Conservation (phyloP, 2,329 filamentous ascomycete genomes). For the Exophiala lecanii-corni region DNA sequence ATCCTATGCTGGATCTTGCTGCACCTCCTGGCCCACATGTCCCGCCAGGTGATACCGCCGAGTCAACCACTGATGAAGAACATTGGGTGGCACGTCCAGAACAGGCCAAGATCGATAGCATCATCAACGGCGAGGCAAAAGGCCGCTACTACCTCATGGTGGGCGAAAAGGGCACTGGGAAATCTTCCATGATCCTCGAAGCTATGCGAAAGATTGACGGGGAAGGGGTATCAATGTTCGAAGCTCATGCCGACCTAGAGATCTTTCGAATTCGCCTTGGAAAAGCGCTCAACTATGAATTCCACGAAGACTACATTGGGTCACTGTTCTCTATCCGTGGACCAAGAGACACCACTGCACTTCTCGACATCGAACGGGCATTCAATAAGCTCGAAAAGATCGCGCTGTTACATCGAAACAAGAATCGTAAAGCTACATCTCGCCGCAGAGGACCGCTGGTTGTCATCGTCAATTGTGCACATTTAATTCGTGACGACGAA, state of each 20-base stretch:
- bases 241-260: conserved; percentile 90
- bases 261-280: conserved; percentile 91
- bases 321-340: conserved; percentile 92
- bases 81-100: conserved; percentile 77
- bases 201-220: conserved; percentile 91
- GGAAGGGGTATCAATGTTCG: conserved; percentile 88
- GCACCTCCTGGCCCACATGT: conserved; percentile 30
- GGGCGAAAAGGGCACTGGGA: conserved; percentile 93
- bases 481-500: conserved; percentile 84
- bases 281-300: conserved; percentile 93
- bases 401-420: conserved; percentile 60
- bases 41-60: conserved; percentile 1
- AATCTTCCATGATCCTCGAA: conserved; percentile 93
- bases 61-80: conserved; percentile 28
- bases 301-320: conserved; percentile 88
- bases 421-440: not conserved
- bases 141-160: conserved; percentile 91
- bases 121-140: conserved; percentile 65
- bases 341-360: conserved; percentile 81
- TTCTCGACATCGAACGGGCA: conserved; percentile 92
- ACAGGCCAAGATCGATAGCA: conserved; percentile 74
- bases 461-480: conserved; percentile 91
- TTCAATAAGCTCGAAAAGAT: conserved; percentile 98
- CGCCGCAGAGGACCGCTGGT: conserved; percentile 61
- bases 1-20: conserved; percentile 80